phyloP scores from a whole-genome alignment of 352 stramenopile genomes.

The Globisporangium canariense region DNA sequence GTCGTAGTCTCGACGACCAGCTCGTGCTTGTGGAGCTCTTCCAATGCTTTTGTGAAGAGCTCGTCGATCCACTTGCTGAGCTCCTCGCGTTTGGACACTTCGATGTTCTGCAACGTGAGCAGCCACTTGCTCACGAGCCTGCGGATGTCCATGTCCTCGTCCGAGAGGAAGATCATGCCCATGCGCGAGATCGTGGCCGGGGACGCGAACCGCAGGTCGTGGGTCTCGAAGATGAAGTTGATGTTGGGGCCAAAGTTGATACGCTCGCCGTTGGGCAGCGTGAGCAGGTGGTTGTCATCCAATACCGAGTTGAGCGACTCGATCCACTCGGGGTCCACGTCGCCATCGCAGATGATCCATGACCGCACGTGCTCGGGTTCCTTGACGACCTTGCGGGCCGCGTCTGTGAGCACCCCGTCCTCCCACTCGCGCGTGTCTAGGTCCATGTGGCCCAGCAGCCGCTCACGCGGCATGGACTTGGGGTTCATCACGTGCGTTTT shows the following conservation, averaged over 20 bases:
- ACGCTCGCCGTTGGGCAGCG: conserved; percentile 94
- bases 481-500: conserved; percentile 96
- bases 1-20: conserved; percentile 91
- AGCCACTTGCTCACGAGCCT: conserved; percentile 84
- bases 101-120: conserved; percentile 51
- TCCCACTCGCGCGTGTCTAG: conserved; percentile 94
- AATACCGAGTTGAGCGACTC: conserved; percentile 95
- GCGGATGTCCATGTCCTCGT: conserved; percentile 86
- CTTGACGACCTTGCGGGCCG: conserved; percentile 89
- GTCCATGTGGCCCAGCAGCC: conserved; percentile 93
- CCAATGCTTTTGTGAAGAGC: conserved; percentile 85
- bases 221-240: conserved; percentile 97
- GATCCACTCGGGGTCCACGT: conserved; percentile 97
- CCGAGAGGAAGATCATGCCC: conserved; percentile 96
- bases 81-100: conserved; percentile 29
- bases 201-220: conserved; percentile 93
- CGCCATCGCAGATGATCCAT: conserved; percentile 96
- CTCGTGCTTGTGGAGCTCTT: conserved; percentile 86
- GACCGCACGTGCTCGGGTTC: conserved; percentile 85
- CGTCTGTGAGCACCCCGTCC: conserved; percentile 94
- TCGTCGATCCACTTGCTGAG: conserved; percentile 91
- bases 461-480: conserved; percentile 92
- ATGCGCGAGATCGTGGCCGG: conserved; percentile 96
- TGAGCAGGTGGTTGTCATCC: conserved; percentile 96
- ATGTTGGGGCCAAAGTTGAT: conserved; percentile 95